Base-by-base conservation (phyloP, 176 grass and related monocot species). In the Aegilops umbellulata region DNA sequence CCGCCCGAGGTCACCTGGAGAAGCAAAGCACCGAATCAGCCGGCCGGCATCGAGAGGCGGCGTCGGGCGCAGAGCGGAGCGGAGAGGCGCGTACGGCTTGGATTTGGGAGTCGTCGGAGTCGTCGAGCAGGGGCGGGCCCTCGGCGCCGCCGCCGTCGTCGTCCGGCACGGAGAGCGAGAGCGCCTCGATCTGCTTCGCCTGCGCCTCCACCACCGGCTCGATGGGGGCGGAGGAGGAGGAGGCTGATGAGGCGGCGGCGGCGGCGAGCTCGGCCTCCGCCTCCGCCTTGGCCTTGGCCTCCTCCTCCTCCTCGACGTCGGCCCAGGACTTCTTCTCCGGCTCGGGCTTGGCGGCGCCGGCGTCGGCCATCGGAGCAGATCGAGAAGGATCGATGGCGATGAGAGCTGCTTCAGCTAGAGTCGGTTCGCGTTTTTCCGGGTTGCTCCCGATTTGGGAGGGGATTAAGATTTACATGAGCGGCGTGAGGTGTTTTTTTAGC, bases 71-170 rank as follows among this genome's bases (percentile, higher is more conserved):
- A 71, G 31, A 17, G 63, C 0, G 27, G 16, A 15, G 42, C 38
- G 0, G 35, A 2, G 63, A 15, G 34, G 32, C 25, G 34, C 82
- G 61, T 98, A 98, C 96, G 41, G 93, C 88, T 73, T 92, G 84
- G 83, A 98, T 98, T 64, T 95, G 90, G n/a, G 91, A 70, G n/a
- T 98, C 93, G 44, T 98, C 90, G 19, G 93, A 92, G 17, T 98
- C 96, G 5, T 95, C 81, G 47, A 98, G 91, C 34, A 89, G 90
- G 7, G 85, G 78, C 25, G 89, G 93, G 0, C 35, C 85, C 46
- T 91, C 67, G 3, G 39, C 20, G 20, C 30, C 89, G 20, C 30
- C 89, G 19, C 19, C 84, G 14, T 75, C 80, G 3, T 90, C 89
- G 8, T 94, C 88, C 39, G 86, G 80, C 3, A 80, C 86, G 25